These are phyloP conservation scores for Cichorium intybus DNA, from an alignment of 140 eudicot genomes.

Conservation along the genomic window DNA sequence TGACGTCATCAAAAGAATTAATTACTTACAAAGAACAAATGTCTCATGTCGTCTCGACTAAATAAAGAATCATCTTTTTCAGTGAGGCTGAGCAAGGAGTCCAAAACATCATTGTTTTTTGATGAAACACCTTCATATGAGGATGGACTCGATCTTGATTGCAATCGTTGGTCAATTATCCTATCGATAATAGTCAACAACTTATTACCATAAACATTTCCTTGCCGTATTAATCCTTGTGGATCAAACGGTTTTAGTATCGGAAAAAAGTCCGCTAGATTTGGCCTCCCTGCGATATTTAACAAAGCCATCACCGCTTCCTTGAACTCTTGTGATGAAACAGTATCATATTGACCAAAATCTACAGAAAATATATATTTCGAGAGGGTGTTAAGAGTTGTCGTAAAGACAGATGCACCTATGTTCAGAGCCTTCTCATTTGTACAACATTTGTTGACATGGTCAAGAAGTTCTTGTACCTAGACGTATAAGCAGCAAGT, in stretches of 20 bases:
- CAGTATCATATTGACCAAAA: not conserved
- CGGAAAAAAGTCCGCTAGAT: conserved; percentile 8
- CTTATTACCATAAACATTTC: not conserved
- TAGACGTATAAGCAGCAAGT: not conserved
- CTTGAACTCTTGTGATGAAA: not conserved
- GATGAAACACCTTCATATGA: not conserved
- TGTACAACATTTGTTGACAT: not conserved
- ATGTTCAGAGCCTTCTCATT: not conserved
- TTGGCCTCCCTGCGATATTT: not conserved
- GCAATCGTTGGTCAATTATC: conserved; percentile 5
- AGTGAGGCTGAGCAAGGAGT: not conserved
- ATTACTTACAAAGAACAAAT: conserved; percentile 6
- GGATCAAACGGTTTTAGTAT: conserved; percentile 8
- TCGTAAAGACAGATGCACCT: not conserved
- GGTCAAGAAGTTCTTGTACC: conserved; percentile 1
- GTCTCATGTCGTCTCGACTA: not conserved
- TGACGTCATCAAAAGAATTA: not conserved
- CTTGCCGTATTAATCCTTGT: not conserved
- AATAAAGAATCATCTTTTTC: not conserved
- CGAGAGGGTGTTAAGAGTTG: not conserved
- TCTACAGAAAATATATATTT: not conserved
- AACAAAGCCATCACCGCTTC: not conserved
- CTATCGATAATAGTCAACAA: not conserved
- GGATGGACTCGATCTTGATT: not conserved
- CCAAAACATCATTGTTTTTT: conserved; percentile 7